These are phyloP conservation scores for Russula sp. DNA, from an alignment of 768 basidiomycete species.

Conservation along the genomic window DNA sequence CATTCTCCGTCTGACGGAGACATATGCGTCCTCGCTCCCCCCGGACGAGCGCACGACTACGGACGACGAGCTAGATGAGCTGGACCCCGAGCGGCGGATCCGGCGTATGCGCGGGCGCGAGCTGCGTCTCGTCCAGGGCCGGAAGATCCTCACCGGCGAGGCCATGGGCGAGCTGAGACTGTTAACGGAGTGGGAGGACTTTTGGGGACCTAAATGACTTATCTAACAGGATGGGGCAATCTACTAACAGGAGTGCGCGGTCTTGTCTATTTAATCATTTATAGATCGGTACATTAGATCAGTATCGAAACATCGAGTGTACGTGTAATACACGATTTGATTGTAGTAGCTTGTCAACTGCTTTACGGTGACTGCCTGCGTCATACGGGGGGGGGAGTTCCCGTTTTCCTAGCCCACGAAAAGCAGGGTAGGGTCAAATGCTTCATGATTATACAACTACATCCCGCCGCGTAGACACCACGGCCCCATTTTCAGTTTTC, in stretches of 20 bases:
- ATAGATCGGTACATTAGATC: not conserved
- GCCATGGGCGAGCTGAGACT: conserved; percentile 5
- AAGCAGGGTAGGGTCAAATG: not conserved
- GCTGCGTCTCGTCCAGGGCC: conserved; percentile 73
- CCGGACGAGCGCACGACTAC: conserved; percentile 51
- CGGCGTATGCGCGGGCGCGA: conserved; percentile 81
- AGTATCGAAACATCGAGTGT: not conserved
- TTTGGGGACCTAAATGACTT: conserved; percentile 1
- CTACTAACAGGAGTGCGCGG: not conserved
- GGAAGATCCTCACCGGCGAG: conserved; percentile 45
- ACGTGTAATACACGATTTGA: not conserved
- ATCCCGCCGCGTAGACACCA: not conserved
- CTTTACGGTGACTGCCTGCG: not conserved
- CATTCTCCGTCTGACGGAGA: conserved; percentile 57
- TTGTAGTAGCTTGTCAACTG: not conserved
- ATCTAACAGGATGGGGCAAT: not conserved
- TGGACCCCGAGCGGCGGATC: conserved; percentile 55
- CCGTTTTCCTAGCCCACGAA: no score
- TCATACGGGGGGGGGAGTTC: not conserved
- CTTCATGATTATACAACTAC: conserved; percentile 15
- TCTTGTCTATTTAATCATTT: not conserved
- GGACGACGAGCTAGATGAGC: conserved; percentile 70
- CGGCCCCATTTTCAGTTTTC: conserved; percentile 28
- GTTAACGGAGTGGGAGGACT: conserved; percentile 8
- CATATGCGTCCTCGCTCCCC: conserved; percentile 48